A percentile compares a stretch with the other conserved stretches of the same genome.
Conservation (phyloP, 2,329 filamentous ascomycete genomes). For the Fusarium verticillioides region DNA sequence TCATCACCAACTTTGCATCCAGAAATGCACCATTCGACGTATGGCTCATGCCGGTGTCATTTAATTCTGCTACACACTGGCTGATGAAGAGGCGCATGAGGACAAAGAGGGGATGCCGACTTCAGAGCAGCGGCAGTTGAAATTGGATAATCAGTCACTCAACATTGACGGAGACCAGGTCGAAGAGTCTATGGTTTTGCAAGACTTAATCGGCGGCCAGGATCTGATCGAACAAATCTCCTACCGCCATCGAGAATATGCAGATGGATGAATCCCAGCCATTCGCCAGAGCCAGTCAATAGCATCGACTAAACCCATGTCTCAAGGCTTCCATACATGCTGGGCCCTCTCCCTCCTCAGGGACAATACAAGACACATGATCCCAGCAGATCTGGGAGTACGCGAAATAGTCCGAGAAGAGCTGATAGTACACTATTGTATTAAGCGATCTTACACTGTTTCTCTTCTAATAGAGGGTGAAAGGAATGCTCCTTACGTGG, state of each 20-base stretch:
- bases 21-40: background rate
- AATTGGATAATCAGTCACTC: background rate
- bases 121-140: background rate
- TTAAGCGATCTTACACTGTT: background rate
- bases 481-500: background rate
- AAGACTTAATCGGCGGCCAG: background rate
- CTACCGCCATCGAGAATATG: background rate
- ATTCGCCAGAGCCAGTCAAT: background rate
- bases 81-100: background rate
- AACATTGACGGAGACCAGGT: background rate
- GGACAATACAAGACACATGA: background rate
- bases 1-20: background rate
- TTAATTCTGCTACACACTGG: background rate
- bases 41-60: background rate
- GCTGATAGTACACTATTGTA: background rate
- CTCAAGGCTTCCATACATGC: background rate
- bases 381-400: background rate
- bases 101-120: background rate
- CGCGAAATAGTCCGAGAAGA: background rate
- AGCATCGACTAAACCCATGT: background rate
- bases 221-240: background rate
- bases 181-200: background rate
- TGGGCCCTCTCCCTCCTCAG: background rate
- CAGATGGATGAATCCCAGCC: background rate
- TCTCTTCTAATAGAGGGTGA: background rate